phyloP scores from a whole-genome alignment of 2,329 filamentous ascomycete species.

The Trichophyton equinum region DNA sequence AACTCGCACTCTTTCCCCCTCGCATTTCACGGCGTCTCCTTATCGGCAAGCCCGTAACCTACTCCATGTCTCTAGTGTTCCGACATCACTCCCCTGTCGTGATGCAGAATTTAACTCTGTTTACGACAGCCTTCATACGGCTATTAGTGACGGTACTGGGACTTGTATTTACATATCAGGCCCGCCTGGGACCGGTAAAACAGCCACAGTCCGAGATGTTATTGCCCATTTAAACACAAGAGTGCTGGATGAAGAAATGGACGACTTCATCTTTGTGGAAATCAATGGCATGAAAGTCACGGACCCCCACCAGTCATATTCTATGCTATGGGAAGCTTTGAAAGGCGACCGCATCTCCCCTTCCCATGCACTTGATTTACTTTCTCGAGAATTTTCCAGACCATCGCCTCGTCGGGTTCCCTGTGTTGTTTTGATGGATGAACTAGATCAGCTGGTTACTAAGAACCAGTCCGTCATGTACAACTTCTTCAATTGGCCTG shows the following conservation, averaged over 20 bases:
- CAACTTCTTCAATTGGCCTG: conserved; percentile 99
- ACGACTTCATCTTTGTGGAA: conserved; percentile 98
- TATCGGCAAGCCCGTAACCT: conserved; percentile 82
- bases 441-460: conserved; percentile 92
- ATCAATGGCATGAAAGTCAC: conserved; percentile 99
- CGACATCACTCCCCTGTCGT: conserved; percentile 75
- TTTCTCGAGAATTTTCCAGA: conserved; percentile 85
- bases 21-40: conserved; percentile 64
- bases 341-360: conserved; percentile 88
- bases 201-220: conserved; percentile 90
- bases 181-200: conserved; percentile 96
- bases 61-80: conserved; percentile 88
- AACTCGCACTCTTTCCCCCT: conserved; percentile 67
- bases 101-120: conserved; percentile 86
- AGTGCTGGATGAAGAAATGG: conserved; percentile 77
- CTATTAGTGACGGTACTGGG: conserved; percentile 84
- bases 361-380: conserved; percentile 75
- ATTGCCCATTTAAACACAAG: conserved; percentile 79
- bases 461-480: conserved; percentile 99
- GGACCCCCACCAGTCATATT: conserved; percentile 92
- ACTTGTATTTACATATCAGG: conserved; percentile 98
- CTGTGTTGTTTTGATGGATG: conserved; percentile 96
- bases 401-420: conserved; percentile 84
- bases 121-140: conserved; percentile 84
- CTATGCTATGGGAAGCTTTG: conserved; percentile 87